Percentiles rank a stretch among this genome's conserved stretches.
phyloP scores from a whole-genome alignment of 1,284 basidiomycete species.

The Ceratobasidium sp. region DNA sequence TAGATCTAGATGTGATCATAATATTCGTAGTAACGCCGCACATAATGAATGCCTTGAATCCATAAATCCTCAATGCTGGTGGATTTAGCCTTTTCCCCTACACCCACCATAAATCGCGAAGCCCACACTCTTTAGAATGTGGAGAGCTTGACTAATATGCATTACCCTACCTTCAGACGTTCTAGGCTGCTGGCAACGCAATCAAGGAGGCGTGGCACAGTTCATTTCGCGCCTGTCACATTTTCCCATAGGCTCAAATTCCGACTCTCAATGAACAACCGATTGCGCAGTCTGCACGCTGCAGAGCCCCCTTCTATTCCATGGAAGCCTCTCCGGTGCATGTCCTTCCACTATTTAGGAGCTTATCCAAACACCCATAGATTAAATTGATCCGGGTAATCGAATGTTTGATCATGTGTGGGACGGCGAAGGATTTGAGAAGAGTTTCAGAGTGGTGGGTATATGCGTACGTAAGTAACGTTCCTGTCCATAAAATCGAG shows the following conservation, averaged over 20 bases:
- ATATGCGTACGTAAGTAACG: too few relatives aligned
- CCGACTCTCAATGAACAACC: not conserved
- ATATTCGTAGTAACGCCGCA: constrained; percentile 19
- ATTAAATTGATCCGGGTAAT: too few relatives aligned
- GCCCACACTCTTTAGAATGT: not conserved
- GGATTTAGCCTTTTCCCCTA: not conserved
- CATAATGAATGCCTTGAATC: not conserved
- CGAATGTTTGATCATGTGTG: too few relatives aligned
- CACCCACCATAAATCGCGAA: not conserved
- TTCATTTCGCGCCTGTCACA: not conserved
- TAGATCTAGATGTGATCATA: not conserved
- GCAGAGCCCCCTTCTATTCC: too few relatives aligned
- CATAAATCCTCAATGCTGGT: not conserved
- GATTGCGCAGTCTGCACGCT: too few relatives aligned
- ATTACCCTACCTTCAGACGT: not conserved
- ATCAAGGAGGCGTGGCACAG: not conserved
- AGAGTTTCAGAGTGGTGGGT: too few relatives aligned
- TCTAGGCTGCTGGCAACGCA: not conserved
- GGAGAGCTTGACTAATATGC: not conserved
- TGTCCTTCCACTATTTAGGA: not conserved
- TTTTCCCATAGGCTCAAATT: not conserved
- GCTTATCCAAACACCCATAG: not conserved
- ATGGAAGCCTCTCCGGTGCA: not conserved
- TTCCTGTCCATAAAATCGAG: too few relatives aligned
- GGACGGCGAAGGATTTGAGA: too few relatives aligned